A percentile compares a stretch with the other conserved stretches of the same genome.
Conservation (phyloP, 257 asterid species). For the Przewalskia tangutica region DNA sequence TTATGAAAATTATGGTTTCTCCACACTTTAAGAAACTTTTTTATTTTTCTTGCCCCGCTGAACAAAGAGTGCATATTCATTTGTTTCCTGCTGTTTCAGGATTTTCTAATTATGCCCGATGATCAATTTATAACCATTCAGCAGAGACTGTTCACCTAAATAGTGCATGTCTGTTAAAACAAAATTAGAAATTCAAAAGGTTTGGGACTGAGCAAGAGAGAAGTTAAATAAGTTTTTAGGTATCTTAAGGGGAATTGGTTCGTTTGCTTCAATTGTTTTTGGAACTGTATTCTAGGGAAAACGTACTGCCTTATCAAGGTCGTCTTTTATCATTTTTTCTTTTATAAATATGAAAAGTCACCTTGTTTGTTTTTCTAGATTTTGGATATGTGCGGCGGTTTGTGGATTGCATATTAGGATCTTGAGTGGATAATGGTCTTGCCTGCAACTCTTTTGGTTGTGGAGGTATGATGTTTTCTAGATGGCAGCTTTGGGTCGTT, state of each 20-base stretch:
- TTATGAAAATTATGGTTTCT: neutral
- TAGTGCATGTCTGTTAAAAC: neutral
- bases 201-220: neutral
- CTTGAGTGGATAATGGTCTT: slow-evolving; percentile 54
- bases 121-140: neutral
- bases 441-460: slow-evolving; percentile 65
- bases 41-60: neutral
- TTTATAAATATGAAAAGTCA: slow-evolving; percentile 30
- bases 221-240: neutral
- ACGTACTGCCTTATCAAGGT: slow-evolving; percentile 11
- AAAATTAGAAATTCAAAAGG: neutral
- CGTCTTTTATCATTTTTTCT: slow-evolving; percentile 11
- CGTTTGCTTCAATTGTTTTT: neutral
- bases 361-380: slow-evolving; percentile 52
- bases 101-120: neutral
- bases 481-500: slow-evolving; percentile 66
- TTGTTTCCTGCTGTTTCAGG: neutral
- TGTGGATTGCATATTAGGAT: slow-evolving; percentile 79
- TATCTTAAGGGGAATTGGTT: neutral
- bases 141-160: neutral
- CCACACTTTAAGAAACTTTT: neutral
- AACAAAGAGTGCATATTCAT: neutral
- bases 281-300: slow-evolving; percentile 10
- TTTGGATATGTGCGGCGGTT: slow-evolving; percentile 64
- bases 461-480: slow-evolving; percentile 72